Evolutionary conservation across 352 stramenopile species (phyloP).

Genomic region (Phytophthora sojae): DNA sequence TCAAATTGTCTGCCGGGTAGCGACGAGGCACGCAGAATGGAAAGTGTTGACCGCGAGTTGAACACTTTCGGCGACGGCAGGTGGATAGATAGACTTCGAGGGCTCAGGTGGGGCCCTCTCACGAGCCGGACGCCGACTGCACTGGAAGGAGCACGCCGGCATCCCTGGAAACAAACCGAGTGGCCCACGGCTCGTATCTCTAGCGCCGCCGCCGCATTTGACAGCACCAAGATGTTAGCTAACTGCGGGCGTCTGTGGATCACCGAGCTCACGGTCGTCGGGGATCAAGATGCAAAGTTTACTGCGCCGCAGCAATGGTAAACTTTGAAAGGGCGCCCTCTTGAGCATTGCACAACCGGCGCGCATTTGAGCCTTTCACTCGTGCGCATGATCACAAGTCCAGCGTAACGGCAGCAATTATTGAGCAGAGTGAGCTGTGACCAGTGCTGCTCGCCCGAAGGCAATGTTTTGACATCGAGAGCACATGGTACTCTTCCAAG

Average conservation of each 20-base stretch:
- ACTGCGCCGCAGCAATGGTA: not conserved
- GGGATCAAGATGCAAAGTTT: not conserved
- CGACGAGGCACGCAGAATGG: not conserved
- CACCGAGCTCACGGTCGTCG: slow-evolving; percentile 4
- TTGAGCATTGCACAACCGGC: slow-evolving; percentile 14
- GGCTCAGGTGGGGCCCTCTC: slow-evolving; percentile 33
- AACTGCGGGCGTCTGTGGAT: slow-evolving; percentile 18
- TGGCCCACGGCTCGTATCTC: slow-evolving; percentile 17
- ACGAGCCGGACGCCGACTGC: slow-evolving; percentile 27
- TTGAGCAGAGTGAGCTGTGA: slow-evolving; percentile 11
- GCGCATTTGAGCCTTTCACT: slow-evolving; percentile 28
- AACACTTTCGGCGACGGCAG: slow-evolving; percentile 3
- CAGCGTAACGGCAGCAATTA: slow-evolving; percentile 28
- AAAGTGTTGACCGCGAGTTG: slow-evolving; percentile 34
- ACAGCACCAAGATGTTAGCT: slow-evolving; percentile 17
- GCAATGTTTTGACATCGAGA: not conserved
- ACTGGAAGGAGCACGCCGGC: not conserved
- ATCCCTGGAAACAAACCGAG: slow-evolving; percentile 1
- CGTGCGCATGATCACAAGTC: slow-evolving; percentile 3
- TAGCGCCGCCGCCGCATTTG: slow-evolving; percentile 14
- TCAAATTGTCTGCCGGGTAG: slow-evolving; percentile 10
- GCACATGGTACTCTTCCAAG: not conserved
- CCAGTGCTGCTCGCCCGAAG: slow-evolving; percentile 7
- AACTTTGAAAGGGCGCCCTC: slow-evolving; percentile 1
- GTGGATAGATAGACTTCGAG: not conserved